A percentile compares a stretch with the other conserved stretches of the same genome.
Conservation (phyloP, 345 rosid species). For the Arabidopsis suecica region DNA sequence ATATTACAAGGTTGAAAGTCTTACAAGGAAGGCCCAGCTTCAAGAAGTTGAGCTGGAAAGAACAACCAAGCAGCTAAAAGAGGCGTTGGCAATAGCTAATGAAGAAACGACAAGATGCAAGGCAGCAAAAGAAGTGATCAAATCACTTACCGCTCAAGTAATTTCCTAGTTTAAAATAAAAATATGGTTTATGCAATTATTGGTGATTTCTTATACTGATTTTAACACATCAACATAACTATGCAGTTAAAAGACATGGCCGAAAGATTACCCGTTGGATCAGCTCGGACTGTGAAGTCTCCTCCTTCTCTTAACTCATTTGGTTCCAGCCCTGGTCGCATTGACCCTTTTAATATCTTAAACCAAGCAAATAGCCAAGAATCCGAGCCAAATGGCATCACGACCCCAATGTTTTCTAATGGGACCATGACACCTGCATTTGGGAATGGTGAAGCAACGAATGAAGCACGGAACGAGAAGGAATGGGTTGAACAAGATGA, state of each 20-base stretch:
- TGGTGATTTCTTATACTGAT: constrained; percentile 31
- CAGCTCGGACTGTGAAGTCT: constrained; percentile 56
- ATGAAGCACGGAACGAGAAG: constrained; percentile 64
- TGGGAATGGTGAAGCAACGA: constrained; percentile 62
- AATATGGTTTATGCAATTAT: constrained; percentile 6
- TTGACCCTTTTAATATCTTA: constrained; percentile 51
- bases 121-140: constrained; percentile 99
- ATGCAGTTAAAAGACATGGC: constrained; percentile 89
- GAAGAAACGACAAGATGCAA: constrained; percentile 95
- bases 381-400: constrained; percentile 52
- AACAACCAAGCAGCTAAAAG: constrained; percentile 84
- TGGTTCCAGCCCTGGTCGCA: constrained; percentile 61
- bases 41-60: constrained; percentile 95
- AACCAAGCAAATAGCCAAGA: constrained; percentile 60
- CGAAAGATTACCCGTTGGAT: constrained; percentile 81
- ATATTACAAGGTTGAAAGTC: constrained; percentile 82
- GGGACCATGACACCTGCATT: constrained; percentile 54
- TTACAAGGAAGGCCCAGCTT: constrained; percentile 74
- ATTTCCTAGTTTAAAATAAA: constrained; percentile 3
- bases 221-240: constrained; percentile 13
- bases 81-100: constrained; percentile 80
- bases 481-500: constrained; percentile 99
- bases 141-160: constrained; percentile 97
- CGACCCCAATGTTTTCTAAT: constrained; percentile 57
- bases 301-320: constrained; percentile 63